These are phyloP conservation scores for Paraphaeosphaeria minitans DNA, from an alignment of 2,329 filamentous ascomycete species.

Conservation along the genomic window DNA sequence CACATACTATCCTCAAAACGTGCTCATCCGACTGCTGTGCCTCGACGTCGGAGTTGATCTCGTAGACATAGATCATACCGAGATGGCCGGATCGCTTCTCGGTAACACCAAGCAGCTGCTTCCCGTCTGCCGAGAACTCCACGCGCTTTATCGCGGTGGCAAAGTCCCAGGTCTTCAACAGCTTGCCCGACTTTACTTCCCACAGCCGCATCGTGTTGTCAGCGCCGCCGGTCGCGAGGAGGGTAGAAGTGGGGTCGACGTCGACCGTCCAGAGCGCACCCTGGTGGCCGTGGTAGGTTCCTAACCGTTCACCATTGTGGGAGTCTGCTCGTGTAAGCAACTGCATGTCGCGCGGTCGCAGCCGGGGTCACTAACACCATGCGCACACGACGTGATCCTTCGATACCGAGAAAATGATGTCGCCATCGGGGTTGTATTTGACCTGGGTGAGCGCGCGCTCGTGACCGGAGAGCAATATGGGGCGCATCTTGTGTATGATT, in stretches of 20 bases:
- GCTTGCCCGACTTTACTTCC: constrained; percentile 91
- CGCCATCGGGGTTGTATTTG: constrained; percentile 83
- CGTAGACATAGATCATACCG: constrained; percentile 89
- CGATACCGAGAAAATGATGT: constrained; percentile 92
- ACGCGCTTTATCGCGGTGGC: constrained; percentile 96
- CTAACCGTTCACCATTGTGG: constrained; percentile 96
- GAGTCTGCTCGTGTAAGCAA: constrained; percentile 57
- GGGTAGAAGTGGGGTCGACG: constrained; percentile 86
- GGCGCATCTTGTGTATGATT: constrained; percentile 71
- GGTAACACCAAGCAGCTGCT: constrained; percentile 87
- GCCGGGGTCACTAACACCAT: constrained; percentile 64
- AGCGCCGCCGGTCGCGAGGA: constrained; percentile 93
- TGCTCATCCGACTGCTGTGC: constrained; percentile 86
- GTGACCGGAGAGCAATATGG: constrained; percentile 94
- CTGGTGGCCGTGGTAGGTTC: constrained; percentile 92
- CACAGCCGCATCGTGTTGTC: constrained; percentile 98
- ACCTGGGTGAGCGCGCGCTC: constrained; percentile 96
- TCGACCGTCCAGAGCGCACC: constrained; percentile 99
- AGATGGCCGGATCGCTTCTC: constrained; percentile 98
- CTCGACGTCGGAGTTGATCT: constrained; percentile 82
- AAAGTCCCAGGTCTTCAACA: constrained; percentile 98
- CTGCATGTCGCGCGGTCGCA: constrained; percentile 7
- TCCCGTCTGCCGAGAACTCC: constrained; percentile 95
- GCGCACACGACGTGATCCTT: constrained; percentile 97
- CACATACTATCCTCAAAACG: constrained; percentile 84